A percentile compares a stretch with the other conserved stretches of the same genome.
phyloP scores from a whole-genome alignment of 164 flowering plant species.

The Houttuynia cordata region DNA sequence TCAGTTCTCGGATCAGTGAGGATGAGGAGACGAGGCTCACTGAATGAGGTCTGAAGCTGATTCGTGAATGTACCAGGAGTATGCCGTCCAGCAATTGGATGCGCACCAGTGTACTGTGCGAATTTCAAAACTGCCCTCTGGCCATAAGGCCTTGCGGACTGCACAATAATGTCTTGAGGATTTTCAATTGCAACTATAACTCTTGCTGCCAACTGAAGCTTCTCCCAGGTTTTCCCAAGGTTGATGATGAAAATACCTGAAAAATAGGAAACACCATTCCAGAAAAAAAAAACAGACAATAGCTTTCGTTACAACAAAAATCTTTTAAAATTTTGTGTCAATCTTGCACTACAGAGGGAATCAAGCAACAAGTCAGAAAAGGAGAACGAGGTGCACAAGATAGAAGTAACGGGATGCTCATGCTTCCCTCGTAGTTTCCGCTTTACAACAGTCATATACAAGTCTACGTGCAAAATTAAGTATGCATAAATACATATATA shows the following conservation, averaged over 20 bases:
- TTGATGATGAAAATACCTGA: slow-evolving; percentile 75
- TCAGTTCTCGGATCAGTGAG: slow-evolving; percentile 82
- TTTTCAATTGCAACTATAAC: slow-evolving; percentile 86
- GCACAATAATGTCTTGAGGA: slow-evolving; percentile 83
- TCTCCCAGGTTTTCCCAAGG: slow-evolving; percentile 89
- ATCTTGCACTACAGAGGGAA: too few relatives aligned
- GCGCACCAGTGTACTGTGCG: slow-evolving; percentile 73
- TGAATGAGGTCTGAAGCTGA: slow-evolving; percentile 72
- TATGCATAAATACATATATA: too few relatives aligned
- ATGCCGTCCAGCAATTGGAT: slow-evolving; percentile 81
- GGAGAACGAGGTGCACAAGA: too few relatives aligned
- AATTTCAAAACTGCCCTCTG: slow-evolving; percentile 84
- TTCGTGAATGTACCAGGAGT: slow-evolving; percentile 90
- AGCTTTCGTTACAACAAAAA: too few relatives aligned
- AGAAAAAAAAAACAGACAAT: too few relatives aligned
- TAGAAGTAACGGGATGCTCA: too few relatives aligned
- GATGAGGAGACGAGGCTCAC: slow-evolving; percentile 72
- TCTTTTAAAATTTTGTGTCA: too few relatives aligned
- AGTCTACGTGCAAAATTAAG: too few relatives aligned
- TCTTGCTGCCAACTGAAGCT: slow-evolving; percentile 81
- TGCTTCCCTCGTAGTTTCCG: too few relatives aligned
- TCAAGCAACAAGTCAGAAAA: too few relatives aligned
- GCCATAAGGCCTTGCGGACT: slow-evolving; percentile 90
- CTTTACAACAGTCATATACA: too few relatives aligned
- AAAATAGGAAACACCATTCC: neutral